Conservation (phyloP, 1,284 basidiomycete species). For the Melampsora allii-populina region DNA sequence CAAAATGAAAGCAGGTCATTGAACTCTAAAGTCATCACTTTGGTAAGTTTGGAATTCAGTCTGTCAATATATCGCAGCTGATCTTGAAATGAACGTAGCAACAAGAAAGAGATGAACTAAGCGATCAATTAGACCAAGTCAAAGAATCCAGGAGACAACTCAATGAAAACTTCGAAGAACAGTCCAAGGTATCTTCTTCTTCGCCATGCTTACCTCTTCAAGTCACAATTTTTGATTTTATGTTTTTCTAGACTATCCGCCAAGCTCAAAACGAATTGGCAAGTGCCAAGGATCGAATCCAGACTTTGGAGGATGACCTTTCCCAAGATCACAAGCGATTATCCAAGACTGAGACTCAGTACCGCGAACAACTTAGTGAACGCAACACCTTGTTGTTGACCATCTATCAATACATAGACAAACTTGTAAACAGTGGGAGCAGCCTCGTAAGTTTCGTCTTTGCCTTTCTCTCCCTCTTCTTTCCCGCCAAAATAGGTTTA, state of each 20-base stretch:
- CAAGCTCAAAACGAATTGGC: conserved; percentile 57
- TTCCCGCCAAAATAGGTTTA: not conserved
- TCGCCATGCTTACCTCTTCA: conserved; percentile 52
- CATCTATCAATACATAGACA: conserved; percentile 92
- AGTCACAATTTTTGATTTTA: conserved; percentile 21
- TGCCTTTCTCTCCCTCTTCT: conserved; percentile 51
- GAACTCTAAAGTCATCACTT: conserved; percentile 58
- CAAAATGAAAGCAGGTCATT: conserved; percentile 60
- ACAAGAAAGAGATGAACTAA: conserved; percentile 48
- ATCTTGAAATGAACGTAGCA: conserved; percentile 9
- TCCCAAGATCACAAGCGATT: conserved; percentile 76
- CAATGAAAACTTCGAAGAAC: conserved; percentile 51
- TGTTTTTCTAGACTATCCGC: conserved; percentile 46
- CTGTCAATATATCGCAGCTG: not conserved
- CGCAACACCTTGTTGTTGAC: conserved; percentile 83
- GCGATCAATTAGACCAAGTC: conserved; percentile 49
- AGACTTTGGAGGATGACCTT: conserved; percentile 74
- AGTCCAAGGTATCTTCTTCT: conserved; percentile 44
- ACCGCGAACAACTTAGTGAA: conserved; percentile 84
- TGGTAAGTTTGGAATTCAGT: conserved; percentile 54
- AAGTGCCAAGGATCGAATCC: conserved; percentile 64
- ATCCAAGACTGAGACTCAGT: conserved; percentile 69
- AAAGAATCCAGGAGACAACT: conserved; percentile 48
- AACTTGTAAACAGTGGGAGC: conserved; percentile 61
- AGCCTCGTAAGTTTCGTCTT: conserved; percentile 59